Base-by-base conservation (phyloP, 2,329 filamentous ascomycete genomes). In the Claviceps quebecensis region DNA sequence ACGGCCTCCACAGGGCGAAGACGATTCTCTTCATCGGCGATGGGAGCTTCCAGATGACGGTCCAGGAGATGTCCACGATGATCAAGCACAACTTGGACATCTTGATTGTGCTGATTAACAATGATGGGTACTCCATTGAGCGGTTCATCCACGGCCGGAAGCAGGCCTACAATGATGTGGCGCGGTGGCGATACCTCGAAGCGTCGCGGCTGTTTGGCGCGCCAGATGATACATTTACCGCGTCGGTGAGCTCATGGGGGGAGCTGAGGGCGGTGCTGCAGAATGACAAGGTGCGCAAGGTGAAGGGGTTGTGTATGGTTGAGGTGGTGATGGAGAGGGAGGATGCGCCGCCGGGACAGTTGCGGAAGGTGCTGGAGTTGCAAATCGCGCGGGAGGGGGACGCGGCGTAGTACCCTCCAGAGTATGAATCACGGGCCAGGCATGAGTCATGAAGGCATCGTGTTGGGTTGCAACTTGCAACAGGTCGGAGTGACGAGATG, bases 31-130 rank as follows among this genome's bases (percentile, higher is more conserved):
- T 80, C 54, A 80, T 80, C 37, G 80, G 80, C 5, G 80, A 83
- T 49, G 81, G 81, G 3, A 81, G 78, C 55, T 73, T 85, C 53
- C 76, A 83, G 56, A 76, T 85, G 66, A 85, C 81, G 0, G 79
- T 74, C 0, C 82, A 86, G 60, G 81, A 84, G 56, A 66, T 86
- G 3, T 75, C 76, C 11, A 82, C 78, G 2, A 83, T 84, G 57
- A 77, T 85, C 56, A 68, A 68, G 16, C 68, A 75, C 51, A 67
- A 70, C 3, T 66, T 78, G 22, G 67, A 75, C 39, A 69, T 75
- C 3, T 65, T 59, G n/a, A 64, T 74, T 19, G 71, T 81, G 53
- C 59, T 81, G 8, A 72, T 81, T 56, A 80, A 80, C 57, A 81
- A 81, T 51, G 69, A 75, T 29, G 77, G 77, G 0, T 81, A 81